Conservation (phyloP, 768 basidiomycete genomes). For the Chalciporus sphaerocephalus region DNA sequence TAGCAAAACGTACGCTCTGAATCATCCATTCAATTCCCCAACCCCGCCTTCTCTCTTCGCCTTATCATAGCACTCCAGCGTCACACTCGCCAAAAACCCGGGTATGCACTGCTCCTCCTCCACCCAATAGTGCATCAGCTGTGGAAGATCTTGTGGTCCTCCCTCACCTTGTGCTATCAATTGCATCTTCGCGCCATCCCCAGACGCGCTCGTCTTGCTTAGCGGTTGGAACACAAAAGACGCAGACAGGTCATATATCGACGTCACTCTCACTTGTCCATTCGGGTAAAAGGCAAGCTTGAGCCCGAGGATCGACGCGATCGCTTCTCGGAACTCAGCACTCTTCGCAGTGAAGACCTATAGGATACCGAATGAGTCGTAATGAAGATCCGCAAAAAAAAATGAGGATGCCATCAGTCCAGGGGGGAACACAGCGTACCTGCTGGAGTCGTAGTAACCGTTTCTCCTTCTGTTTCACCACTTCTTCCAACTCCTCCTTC, state of each 20-base stretch:
- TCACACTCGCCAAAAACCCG: slow-evolving; percentile 84
- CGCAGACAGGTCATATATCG: slow-evolving; percentile 82
- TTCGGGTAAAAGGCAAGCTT: slow-evolving; percentile 90
- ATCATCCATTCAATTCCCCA: not conserved
- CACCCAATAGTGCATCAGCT: slow-evolving; percentile 82
- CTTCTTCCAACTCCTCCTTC: slow-evolving; percentile 60
- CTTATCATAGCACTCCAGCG: slow-evolving; percentile 82
- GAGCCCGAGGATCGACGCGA: slow-evolving; percentile 84
- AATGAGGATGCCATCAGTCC: not conserved
- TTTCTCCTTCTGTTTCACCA: slow-evolving; percentile 76
- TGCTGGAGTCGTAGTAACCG: slow-evolving; percentile 74
- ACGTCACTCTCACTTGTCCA: slow-evolving; percentile 85
- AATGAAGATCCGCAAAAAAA: not conserved
- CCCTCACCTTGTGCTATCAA: slow-evolving; percentile 70
- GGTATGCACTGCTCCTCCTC: slow-evolving; percentile 82
- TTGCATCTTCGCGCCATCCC: slow-evolving; percentile 56
- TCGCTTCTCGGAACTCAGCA: slow-evolving; percentile 87
- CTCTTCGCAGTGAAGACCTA: slow-evolving; percentile 83
- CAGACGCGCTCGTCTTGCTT: slow-evolving; percentile 34
- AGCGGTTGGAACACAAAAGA: slow-evolving; percentile 82
- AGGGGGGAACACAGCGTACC: slow-evolving; percentile 36
- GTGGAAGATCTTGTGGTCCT: slow-evolving; percentile 68
- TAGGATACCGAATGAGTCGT: not conserved
- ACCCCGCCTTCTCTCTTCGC: slow-evolving; percentile 42
- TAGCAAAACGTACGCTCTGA: not conserved